phyloP scores from a whole-genome alignment of 768 basidiomycete genomes.

The Chlorophyllum brunneum region DNA sequence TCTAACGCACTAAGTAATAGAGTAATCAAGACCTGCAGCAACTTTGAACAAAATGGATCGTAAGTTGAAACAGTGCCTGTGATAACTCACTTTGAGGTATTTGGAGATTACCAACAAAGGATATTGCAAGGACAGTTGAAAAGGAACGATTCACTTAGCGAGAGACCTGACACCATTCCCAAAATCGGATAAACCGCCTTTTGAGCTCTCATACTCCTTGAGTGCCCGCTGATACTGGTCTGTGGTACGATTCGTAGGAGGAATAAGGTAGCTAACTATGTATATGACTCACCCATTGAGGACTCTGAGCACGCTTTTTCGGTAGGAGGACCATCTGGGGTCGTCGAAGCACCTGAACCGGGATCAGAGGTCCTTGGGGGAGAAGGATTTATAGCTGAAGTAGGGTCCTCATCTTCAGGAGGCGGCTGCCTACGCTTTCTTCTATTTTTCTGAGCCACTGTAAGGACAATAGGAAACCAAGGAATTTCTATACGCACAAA shows the following conservation, averaged over 20 bases:
- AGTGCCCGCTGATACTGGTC: constrained; percentile 24
- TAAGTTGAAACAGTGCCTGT: no score
- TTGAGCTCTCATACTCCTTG: constrained; percentile 17
- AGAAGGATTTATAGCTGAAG: constrained; percentile 13
- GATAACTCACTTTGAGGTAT: neutral
- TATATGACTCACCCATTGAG: constrained; percentile 7
- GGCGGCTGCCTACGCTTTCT: constrained; percentile 51
- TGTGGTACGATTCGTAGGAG: constrained; percentile 8
- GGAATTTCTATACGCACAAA: constrained; percentile 59
- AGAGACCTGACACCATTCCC: constrained; percentile 30
- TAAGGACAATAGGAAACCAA: neutral
- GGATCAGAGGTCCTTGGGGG: constrained; percentile 9
- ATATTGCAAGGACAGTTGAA: neutral
- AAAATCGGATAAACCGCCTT: constrained; percentile 22
- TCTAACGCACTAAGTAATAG: no score
- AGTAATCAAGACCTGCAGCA: no score
- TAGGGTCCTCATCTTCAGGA: constrained; percentile 16
- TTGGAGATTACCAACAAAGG: neutral
- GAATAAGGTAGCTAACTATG: neutral
- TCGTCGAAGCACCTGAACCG: constrained; percentile 11
- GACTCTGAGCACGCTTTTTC: constrained; percentile 1
- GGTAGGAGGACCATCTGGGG: neutral
- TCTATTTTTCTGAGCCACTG: constrained; percentile 51
- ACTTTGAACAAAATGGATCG: no score
- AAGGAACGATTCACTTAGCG: constrained; percentile 19